Evolutionary conservation across 805 yeast species (phyloP).

Genomic region (Wickerhamomyces canadensis): DNA sequence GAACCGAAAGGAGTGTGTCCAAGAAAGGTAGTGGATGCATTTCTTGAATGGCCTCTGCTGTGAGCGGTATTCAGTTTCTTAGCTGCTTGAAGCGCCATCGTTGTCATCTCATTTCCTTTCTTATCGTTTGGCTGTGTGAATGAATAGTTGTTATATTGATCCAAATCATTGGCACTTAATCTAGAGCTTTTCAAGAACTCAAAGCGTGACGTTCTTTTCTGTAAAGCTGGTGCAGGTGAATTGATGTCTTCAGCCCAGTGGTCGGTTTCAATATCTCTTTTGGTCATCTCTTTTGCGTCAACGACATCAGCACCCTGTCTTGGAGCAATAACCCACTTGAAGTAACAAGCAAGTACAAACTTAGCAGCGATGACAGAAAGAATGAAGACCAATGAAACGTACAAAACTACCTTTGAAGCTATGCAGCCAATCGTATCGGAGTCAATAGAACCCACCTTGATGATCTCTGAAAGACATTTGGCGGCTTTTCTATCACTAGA

Average conservation of each 20-base stretch:
- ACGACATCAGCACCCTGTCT: conserved; percentile 73
- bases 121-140: conserved; percentile 6
- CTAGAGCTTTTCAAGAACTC: conserved; percentile 33
- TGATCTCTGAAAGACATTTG: conserved; percentile 76
- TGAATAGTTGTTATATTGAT: conserved; percentile 10
- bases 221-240: conserved; percentile 38
- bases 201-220: conserved; percentile 23
- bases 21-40: conserved; percentile 7
- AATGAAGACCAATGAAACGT: conserved; percentile 77
- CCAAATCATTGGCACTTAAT: conserved; percentile 23
- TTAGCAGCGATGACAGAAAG: conserved; percentile 72
- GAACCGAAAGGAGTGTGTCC: conserved; percentile 18
- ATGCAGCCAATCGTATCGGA: conserved; percentile 90
- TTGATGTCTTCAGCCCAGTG: conserved; percentile 74
- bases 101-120: conserved; percentile 32
- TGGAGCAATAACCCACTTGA: conserved; percentile 75
- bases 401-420: conserved; percentile 79
- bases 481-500: conserved; percentile 66
- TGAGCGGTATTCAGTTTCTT: conserved; percentile 11
- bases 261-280: conserved; percentile 66
- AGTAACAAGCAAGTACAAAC: conserved; percentile 83
- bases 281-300: conserved; percentile 53
- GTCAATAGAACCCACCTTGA: conserved; percentile 86
- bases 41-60: conserved; percentile 10
- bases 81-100: conserved; percentile 65